A percentile compares a stretch with the other conserved stretches of the same genome.
phyloP scores from a whole-genome alignment of 139 green algal genomes.

The Astrephomene gubernaculifera region DNA sequence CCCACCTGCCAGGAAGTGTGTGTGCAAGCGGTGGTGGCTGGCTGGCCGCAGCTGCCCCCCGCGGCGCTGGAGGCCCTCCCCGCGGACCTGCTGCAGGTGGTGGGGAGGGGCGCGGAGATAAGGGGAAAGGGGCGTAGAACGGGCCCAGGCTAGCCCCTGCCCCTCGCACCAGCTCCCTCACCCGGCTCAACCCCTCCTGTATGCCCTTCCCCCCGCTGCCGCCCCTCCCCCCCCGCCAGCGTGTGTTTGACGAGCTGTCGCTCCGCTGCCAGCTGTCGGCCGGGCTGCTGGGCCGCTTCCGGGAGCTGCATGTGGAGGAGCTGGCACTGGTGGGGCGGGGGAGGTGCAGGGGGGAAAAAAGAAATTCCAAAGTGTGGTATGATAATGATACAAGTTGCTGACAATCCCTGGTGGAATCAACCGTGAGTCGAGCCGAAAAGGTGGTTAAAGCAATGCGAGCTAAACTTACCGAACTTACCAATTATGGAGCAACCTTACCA shows the following conservation, averaged over 20 bases:
- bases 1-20: conserved; percentile 25
- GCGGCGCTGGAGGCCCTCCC: conserved; percentile 26
- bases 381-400: no score
- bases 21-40: neutral
- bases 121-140: neutral
- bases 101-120: neutral
- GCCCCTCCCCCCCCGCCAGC: no score
- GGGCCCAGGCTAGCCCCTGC: neutral
- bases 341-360: neutral
- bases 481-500: no score
- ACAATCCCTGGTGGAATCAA: no score
- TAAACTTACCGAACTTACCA: no score
- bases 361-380: no score
- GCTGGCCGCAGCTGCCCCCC: neutral
- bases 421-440: no score
- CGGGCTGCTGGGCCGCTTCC: conserved; percentile 21
- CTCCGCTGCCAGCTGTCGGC: neutral
- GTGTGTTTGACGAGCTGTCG: conserved; percentile 41
- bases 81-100: conserved; percentile 32
- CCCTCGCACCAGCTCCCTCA: neutral
- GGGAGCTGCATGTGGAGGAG: conserved; percentile 22
- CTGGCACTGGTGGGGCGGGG: conserved; percentile 2
- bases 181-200: neutral
- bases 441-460: no score
- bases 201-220: no score